phyloP scores from a whole-genome alignment of 2,329 filamentous ascomycete species.

The Cladorrhinum sp. region DNA sequence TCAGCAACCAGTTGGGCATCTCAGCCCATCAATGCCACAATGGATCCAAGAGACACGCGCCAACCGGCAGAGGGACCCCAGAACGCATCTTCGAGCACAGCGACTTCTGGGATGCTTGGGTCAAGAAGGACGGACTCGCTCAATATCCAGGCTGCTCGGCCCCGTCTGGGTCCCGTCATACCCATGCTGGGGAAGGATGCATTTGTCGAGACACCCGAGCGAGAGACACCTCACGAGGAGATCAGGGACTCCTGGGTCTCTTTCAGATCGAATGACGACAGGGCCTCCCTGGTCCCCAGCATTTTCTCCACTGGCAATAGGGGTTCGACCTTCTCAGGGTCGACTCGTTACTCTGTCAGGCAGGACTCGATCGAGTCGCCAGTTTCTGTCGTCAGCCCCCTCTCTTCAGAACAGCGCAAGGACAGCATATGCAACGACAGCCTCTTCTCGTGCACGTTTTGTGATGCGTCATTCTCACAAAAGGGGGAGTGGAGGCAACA shows the following conservation, averaged over 20 bases:
- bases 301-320: conserved; percentile 23
- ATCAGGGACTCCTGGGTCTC: conserved; percentile 20
- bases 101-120: neutral
- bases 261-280: conserved; percentile 16
- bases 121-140: neutral
- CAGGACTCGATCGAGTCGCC: conserved; percentile 23
- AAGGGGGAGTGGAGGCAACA: conserved; percentile 24
- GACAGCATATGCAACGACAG: conserved; percentile 4
- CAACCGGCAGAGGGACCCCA: neutral
- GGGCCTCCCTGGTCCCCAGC: conserved; percentile 19
- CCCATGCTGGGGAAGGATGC: conserved; percentile 2
- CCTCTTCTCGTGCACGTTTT: conserved; percentile 25
- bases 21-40: neutral
- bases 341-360: conserved; percentile 20
- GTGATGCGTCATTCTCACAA: conserved; percentile 18
- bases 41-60: neutral
- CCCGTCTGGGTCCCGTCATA: neutral
- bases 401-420: conserved; percentile 14
- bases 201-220: neutral
- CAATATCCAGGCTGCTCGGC: neutral
- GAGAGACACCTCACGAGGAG: neutral
- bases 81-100: neutral
- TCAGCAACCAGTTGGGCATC: neutral
- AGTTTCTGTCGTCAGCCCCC: conserved; percentile 15
- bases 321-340: conserved; percentile 13